phyloP scores from a whole-genome alignment of 2,329 filamentous ascomycete genomes.

The Purpureocillium lavendulum region DNA sequence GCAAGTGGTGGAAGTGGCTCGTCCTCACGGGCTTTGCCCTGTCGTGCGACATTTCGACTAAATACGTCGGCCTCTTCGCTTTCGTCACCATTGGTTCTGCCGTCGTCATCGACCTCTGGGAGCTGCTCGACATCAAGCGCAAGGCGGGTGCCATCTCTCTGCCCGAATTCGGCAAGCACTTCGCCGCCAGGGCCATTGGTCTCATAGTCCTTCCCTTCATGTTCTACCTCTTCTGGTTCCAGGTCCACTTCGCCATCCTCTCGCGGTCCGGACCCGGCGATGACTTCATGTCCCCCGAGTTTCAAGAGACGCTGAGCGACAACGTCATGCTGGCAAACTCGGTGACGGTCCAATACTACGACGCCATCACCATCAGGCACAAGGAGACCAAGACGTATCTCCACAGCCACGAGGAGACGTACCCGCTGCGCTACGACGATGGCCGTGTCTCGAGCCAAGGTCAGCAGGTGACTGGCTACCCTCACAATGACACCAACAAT shows the following conservation, averaged over 20 bases:
- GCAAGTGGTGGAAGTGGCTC: slow-evolving; percentile 99
- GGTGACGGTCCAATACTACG: slow-evolving; percentile 81
- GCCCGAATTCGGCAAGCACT: slow-evolving; percentile 78
- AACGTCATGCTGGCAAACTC: slow-evolving; percentile 88
- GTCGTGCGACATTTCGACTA: slow-evolving; percentile 96
- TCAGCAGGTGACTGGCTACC: slow-evolving; percentile 96
- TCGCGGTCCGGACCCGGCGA: slow-evolving; percentile 86
- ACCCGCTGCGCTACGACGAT: slow-evolving; percentile 93
- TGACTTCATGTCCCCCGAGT: slow-evolving; percentile 97
- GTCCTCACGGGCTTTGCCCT: slow-evolving; percentile 88
- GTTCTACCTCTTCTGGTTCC: slow-evolving; percentile 99
- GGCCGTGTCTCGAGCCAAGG: slow-evolving; percentile 95
- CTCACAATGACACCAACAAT: slow-evolving; percentile 98
- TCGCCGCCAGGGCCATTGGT: slow-evolving; percentile 75
- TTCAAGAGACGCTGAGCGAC: slow-evolving; percentile 94
- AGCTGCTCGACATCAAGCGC: slow-evolving; percentile 82
- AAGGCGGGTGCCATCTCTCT: slow-evolving; percentile 73
- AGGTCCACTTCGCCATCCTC: slow-evolving; percentile 93
- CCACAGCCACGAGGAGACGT: slow-evolving; percentile 83
- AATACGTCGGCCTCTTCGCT: slow-evolving; percentile 94
- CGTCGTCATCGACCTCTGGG: slow-evolving; percentile 91
- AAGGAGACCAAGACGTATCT: slow-evolving; percentile 97
- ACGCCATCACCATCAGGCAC: slow-evolving; percentile 79
- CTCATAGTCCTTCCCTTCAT: slow-evolving; percentile 88
- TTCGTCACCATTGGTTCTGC: slow-evolving; percentile 96